Evolutionary conservation across 2,329 filamentous ascomycete genomes (phyloP).

Genomic region (Colletotrichum cuscutae): DNA sequence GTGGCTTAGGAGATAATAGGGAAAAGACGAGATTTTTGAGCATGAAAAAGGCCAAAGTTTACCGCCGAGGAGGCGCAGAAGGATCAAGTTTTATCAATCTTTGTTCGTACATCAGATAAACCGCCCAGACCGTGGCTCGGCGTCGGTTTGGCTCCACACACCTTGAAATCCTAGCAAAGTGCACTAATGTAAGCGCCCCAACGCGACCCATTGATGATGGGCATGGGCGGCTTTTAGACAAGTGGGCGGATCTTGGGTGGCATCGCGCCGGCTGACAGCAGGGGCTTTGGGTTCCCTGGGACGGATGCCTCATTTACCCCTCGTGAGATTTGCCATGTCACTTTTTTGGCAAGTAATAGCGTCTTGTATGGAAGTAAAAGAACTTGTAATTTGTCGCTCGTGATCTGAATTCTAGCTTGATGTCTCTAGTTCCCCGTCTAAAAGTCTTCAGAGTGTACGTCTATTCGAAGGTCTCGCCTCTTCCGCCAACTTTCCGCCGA

Average conservation of each 20-base stretch:
- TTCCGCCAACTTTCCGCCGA: neutral
- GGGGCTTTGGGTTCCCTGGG: neutral
- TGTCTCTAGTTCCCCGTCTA: neutral
- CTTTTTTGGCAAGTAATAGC: neutral
- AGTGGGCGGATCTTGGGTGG: neutral
- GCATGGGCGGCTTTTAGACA: neutral
- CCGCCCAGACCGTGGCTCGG: neutral
- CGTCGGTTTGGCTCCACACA: neutral
- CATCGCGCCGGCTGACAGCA: neutral
- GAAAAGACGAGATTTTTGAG: neutral
- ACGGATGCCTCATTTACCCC: neutral
- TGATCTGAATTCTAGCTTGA: neutral
- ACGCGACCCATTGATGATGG: neutral
- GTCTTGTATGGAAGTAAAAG: too few species aligned
- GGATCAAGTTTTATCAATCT: neutral
- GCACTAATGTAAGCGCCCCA: neutral
- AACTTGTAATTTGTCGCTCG: too few species aligned
- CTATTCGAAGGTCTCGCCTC: neutral
- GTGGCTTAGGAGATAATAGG: neutral
- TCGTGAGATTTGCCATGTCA: neutral
- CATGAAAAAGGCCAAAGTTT: neutral
- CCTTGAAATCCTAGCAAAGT: neutral
- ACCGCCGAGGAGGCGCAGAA: neutral
- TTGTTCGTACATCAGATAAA: neutral
- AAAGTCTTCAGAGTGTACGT: slow-evolving; percentile 19